Conservation (phyloP, 441 rosid species). For the Pelargonium citronellum region DNA sequence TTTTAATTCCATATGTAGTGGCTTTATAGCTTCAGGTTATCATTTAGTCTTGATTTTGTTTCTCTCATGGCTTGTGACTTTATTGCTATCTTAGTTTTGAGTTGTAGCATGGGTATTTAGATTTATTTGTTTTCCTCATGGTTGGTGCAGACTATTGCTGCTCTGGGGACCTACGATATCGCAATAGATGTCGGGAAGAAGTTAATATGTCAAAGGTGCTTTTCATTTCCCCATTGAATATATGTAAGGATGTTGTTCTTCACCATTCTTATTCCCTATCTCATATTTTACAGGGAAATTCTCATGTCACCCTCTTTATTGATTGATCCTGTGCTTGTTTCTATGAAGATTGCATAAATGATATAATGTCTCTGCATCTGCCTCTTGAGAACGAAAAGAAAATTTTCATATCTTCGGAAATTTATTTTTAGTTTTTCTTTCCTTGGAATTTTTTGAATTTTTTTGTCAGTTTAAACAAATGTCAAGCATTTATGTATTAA, state of each 20-base stretch:
- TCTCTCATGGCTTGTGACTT: neutral
- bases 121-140: slow-evolving; percentile 2
- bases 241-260: slow-evolving; percentile 6
- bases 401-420: neutral
- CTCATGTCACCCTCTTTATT: neutral
- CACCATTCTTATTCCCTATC: neutral
- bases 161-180: slow-evolving; percentile 83
- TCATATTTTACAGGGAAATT: neutral
- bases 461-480: neutral
- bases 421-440: neutral
- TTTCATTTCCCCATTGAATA: slow-evolving; percentile 7
- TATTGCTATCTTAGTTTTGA: neutral
- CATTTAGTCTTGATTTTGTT: neutral
- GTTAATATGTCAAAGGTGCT: slow-evolving; percentile 79
- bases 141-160: slow-evolving; percentile 61
- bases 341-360: neutral
- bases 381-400: neutral
- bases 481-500: too few relatives aligned
- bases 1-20: too few relatives aligned
- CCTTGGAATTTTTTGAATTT: neutral
- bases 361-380: neutral
- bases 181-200: slow-evolving; percentile 84
- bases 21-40: too few relatives aligned
- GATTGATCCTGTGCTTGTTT: neutral
- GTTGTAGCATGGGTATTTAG: neutral